A percentile compares a stretch with the other conserved stretches of the same genome.
phyloP scores from a whole-genome alignment of 75 land plant species.

The Selaginella tamariscina region DNA sequence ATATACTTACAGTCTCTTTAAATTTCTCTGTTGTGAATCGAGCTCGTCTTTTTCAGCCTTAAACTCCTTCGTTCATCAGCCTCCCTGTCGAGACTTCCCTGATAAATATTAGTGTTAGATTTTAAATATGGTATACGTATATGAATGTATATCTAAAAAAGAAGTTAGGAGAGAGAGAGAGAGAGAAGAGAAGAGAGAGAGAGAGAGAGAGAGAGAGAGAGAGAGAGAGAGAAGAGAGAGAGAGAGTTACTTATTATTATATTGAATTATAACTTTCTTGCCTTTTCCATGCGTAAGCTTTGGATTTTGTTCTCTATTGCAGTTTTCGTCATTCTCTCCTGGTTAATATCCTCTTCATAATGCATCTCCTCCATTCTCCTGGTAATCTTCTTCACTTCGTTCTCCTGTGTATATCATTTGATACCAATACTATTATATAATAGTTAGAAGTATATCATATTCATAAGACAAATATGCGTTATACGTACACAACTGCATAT shows the following conservation, averaged over 20 bases:
- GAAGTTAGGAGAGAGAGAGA: no score
- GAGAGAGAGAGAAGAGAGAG: no score
- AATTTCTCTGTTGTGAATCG: neutral
- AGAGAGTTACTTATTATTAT: no score
- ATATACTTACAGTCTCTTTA: neutral
- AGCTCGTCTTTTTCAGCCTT: neutral
- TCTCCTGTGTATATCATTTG: slow-evolving; percentile 31
- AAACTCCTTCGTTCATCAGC: neutral
- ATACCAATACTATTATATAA: no score
- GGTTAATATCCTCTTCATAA: slow-evolving; percentile 50
- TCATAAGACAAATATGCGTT: no score
- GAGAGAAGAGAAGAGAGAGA: no score
- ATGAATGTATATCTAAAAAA: no score
- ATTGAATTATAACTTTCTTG: neutral
- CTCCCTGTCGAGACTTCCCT: neutral
- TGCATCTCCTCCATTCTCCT: slow-evolving; percentile 41
- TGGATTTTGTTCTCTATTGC: neutral
- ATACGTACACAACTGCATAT: no score
- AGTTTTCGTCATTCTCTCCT: slow-evolving; percentile 49
- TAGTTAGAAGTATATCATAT: no score
- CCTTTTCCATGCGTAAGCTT: slow-evolving; percentile 31
- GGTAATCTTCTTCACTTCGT: slow-evolving; percentile 47
- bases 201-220: no score
- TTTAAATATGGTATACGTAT: no score
- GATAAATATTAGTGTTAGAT: no score